Evolutionary conservation across 169 alveolate species (phyloP), one percentile per base, ranked within the genome.

Genomic region (Cryptosporidium ryanae): DNA sequence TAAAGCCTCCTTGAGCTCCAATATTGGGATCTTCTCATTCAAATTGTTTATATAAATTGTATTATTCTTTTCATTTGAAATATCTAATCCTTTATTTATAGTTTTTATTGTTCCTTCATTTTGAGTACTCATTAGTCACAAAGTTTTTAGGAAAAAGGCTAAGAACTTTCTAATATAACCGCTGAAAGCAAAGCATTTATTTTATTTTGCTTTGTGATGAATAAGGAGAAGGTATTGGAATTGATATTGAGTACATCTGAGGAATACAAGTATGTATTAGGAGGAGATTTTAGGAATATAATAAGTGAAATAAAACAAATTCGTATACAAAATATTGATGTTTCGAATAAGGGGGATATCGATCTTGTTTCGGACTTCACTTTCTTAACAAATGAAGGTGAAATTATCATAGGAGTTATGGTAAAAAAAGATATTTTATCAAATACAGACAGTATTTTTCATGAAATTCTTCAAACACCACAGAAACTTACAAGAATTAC

Each of bases 41-140:
- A 76, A 61, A 29, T 76, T 76, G 23, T 76, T 76, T 21, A 76
- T 21, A 32, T 76, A 76, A 27, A 76, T 38, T 1, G 87, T 76
- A 23, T 52, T 52, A n/a, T 1, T 52, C 63, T 6, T 52, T 52
- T 52, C 5, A 5, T 0, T 52, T 52, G 21, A 1, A 52, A 12
- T 7, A n/a, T 52, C 63, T 0, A 12, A 12, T 4, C 25, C 6
- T 52, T 52, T 52, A n/a, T 12, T 1, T 21, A 12, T 52, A n/a
- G 5, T 52, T 52, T 12, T 52, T 4, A 52, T 52, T 52, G 5
- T 12, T 17, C 5, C 13, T 52, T 4, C 21, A 52, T n/a, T 1
- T 7, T 52, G 63, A n/a, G 5, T 0, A n/a, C 63, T 52, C 63
- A 52, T 21, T 52, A n/a, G 13, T 21, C 12, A 21, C 63, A 5